Base-by-base conservation (phyloP, 805 yeast species). In the Cyberlindnera japonica region DNA sequence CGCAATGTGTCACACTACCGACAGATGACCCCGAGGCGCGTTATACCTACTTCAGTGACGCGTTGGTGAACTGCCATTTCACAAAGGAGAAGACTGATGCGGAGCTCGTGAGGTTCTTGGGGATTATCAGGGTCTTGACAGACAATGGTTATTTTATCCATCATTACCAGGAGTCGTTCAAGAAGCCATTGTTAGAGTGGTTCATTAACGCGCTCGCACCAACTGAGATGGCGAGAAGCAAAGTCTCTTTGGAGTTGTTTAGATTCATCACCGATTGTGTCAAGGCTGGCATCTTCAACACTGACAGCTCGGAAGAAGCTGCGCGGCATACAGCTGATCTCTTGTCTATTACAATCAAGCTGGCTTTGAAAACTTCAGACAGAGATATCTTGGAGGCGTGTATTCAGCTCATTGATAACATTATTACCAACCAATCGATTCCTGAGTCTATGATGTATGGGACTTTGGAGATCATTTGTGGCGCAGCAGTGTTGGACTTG, bases 31-130 rank as follows among this genome's bases (percentile, higher is more conserved):
- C 75, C 1, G 67, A 75, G 5, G 61, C 75, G 7, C 63, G 72
- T 36, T 53, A 79, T 37, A 65, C 72, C 38, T 83, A 79, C 59
- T 87, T 80, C 58, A 67, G 73, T 40, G 83, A 81, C 35, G 73
- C 85, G 1, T 58, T 75, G 24, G 49, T 54, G 3, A 70, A 59
- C 43, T 72, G 81, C 43, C 53, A 68, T 14, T 48, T 65, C 26
- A 49, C 45, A 43, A 53, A 47, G 17, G 54, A 43, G 12, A 50
- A 42, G 13, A 48, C 69, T 13, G 77, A 77, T 40, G 71, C 71
- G 3, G 81, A 79, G 46, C 69, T 76, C 45, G 75, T 69, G 33
- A 50, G 71, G 15, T 75, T 78, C 36, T 54, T 82, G 21, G 47
- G 53, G 8, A 77, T 78, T 5, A 51, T 83, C 26, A 58, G 59